Base-by-base conservation (phyloP, 345 rosid genomes). In the Pistacia vera region DNA sequence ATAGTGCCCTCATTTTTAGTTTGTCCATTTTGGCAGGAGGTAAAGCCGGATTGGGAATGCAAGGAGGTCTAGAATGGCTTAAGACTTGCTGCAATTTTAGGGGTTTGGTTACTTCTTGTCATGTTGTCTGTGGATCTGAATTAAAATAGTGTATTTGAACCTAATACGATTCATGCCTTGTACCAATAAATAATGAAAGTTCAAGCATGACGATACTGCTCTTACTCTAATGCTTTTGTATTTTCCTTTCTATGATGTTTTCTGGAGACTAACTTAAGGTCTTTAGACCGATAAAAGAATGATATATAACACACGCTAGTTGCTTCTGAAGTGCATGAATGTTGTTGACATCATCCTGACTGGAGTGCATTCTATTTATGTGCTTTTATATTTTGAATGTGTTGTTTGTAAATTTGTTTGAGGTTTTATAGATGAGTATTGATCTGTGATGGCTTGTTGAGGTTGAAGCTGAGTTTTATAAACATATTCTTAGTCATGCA, bases 31-130 rank as follows among this genome's bases (percentile, higher is more conserved):
- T 73, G 51, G 76, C 46, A 63, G 49, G 48, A 17, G 14, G 8
- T 73, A 73, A 49, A 30, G 76, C 76, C 18, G 52, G 46, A 30
- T 48, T 17, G 75, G 41, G 25, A 44, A 22, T 14, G 18, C 52
- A 57, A 12, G 54, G 54, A 57, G 22, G 11, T 28, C 68, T 49
- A 17, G 9, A 33, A 60, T 52, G 18, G 56, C 20, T 33, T 73
- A 28, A 48, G 30, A 48, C 11, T 46, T 61, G 38, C 75, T 60
- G 44, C 66, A 59, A 46, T n/a, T 7, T 61, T 51, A 48, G 48
- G 57, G 6, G 3, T 30, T 30, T 30, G 33, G 33, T 30, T 30
- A 30, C 33, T 30, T 30, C 33, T 30, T 30, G 33, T 30, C 1
- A 10, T 14, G 36, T 22, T 46, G 46, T 14, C 8, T 16, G 18